Conservation (phyloP, 2,329 filamentous ascomycete species). For the Neocucurbitaria cava region DNA sequence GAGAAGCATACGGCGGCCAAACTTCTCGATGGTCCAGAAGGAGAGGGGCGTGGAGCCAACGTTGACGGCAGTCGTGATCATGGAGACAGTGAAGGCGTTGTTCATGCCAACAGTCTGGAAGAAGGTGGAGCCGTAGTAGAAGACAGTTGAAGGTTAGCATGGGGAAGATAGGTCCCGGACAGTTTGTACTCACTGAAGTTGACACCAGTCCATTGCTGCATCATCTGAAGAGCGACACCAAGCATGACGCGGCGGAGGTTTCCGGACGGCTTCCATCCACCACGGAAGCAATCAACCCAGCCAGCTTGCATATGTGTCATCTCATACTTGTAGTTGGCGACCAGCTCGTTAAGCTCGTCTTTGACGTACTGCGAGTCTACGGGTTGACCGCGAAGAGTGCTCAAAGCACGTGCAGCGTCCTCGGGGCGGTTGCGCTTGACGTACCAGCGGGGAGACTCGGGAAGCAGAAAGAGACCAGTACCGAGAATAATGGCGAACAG, state of each 20-base stretch:
- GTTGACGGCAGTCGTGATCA: conserved; percentile 89
- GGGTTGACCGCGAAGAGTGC: conserved; percentile 76
- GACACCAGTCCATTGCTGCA: conserved; percentile 73
- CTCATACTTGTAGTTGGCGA: conserved; percentile 91
- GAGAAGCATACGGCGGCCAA: conserved; percentile 81
- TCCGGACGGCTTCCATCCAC: conserved; percentile 60
- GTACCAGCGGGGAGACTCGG: conserved; percentile 85
- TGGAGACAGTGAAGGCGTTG: conserved; percentile 81
- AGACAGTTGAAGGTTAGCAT: conserved; percentile 18
- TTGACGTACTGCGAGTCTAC: conserved; percentile 76
- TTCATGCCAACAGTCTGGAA: conserved; percentile 77
- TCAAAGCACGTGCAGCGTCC: conserved; percentile 67
- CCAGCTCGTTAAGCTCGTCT: conserved; percentile 81
- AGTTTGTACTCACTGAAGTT: conserved; percentile 69
- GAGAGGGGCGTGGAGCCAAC: conserved; percentile 84
- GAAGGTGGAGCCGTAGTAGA: conserved; percentile 75
- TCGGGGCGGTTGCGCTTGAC: conserved; percentile 78
- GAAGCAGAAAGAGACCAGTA: conserved; percentile 74
- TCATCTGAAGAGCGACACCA: conserved; percentile 58
- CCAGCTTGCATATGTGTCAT: conserved; percentile 58
- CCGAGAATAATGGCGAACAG: conserved; percentile 79
- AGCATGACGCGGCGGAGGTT: conserved; percentile 58
- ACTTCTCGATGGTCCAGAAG: conserved; percentile 83
- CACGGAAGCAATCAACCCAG: conserved; percentile 72
- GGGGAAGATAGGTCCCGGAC: neutral